Base-by-base conservation (phyloP, 129 eudicot species). In the Flaveria brownii region DNA sequence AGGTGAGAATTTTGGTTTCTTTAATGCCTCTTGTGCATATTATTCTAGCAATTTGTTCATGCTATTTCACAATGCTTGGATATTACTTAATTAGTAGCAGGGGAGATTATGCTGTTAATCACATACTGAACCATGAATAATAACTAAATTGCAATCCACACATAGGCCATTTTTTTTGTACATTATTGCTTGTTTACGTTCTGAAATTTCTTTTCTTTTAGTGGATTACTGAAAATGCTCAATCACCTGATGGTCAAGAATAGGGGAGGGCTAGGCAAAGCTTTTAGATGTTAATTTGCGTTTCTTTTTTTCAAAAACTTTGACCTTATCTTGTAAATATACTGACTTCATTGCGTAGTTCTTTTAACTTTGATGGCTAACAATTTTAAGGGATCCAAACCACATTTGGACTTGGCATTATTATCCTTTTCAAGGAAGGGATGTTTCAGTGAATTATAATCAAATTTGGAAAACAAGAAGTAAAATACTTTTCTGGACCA, bases 1-100 rank as follows among this genome's bases (percentile, higher is more conserved):
- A 88, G 93, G 90, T 85, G 80, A 76, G 84, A 68, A 25, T n/a
- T 36, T 63, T 71, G 52, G 33, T n/a, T 12, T 61, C 43, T 79
- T 46, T 20, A 61, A 1, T 11, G 20, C 47, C 15, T 78, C 46
- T 71, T 26, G 23, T 36, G 22, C 67, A 50, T 72, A 52, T 51
- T 22, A 23, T 71, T 39, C 45, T 10, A 9, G 16, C 23, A 61
- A 49, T 6, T 14, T 57, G 71, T 36, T 60, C 50, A 74, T 51
- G 16, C 61, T 12, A 78, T 49, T 47, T 46, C 43, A 39, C 41
- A 78, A 71, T 78, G 45, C 64, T 64, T 67, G 64, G 62, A 69
- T 46, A 45, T 59, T 20, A 39, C 39, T 43, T 16, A 16, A 46
- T 23, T 25, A 22, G 14, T 65, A 14, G 30, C 1, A 62, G 17